Base-by-base conservation (phyloP, 139 green algal genomes). In the Picochlorum sp. region DNA sequence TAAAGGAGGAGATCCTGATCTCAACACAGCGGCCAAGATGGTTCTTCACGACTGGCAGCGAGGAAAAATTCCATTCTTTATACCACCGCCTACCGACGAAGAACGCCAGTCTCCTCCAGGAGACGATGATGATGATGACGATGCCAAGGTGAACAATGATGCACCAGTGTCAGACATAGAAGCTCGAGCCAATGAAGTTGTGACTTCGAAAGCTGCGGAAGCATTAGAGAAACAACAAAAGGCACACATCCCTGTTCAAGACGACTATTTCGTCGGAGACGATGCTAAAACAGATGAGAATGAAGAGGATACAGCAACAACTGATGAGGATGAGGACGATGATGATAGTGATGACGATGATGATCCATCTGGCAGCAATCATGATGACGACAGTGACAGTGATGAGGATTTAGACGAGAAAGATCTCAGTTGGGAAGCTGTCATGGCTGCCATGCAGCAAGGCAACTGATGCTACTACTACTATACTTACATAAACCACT, bases 1-100 rank as follows among this genome's bases (percentile, higher is more conserved):
- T 23, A 76, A 83, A 58, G 85, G 90, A 13, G 93, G 93, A 6
- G 94, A 99, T 56, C 79, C 93, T 6, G 93, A 99, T 79, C 73
- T 95, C 37, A 94, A 96, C 68, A 97, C 90, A 15, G 90, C 87
- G 2, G 91, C 91, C 2, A 87, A 90, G 58, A 97, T 96, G 85
- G 82, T 99, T 63, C 84, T 99, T 24, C 82, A 90, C 58, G 94
- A 99, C 80, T 99, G 92, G 92, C 94, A 99, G 80, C 82, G 92
- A 15, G 94, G 94, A 58, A 93, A 92, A 74, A 87, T 99, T 41
- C 94, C 94, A 37, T 99, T 90, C 82, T 99, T 96, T 77, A 86
- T 76, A 5, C 80, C 94, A 34, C 94, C 94, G 4, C 85, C 87
- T 0, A 84, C 76, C 58, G 75, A 90, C 75, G 75, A 59, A 3